A percentile compares a stretch with the other conserved stretches of the same genome.
phyloP scores from a whole-genome alignment of 352 stramenopile species.

The Phytophthora citrophthora region DNA sequence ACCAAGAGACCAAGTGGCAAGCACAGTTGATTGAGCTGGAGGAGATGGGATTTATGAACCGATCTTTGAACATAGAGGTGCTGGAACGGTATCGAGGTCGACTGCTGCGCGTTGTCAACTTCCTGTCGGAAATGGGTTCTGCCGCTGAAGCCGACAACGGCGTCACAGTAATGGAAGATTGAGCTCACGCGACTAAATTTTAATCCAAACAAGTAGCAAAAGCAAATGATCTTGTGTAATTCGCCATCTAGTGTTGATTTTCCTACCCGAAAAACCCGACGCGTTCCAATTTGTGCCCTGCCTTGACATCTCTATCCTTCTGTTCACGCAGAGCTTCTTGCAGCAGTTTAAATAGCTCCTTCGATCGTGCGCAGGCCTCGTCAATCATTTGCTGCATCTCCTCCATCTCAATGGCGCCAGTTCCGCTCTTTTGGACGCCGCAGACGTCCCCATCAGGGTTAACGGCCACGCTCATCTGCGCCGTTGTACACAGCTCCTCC shows the following conservation, averaged over 20 bases:
- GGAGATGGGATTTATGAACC: slow-evolving; percentile 77
- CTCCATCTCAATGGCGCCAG: slow-evolving; percentile 68
- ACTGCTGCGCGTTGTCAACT: slow-evolving; percentile 85
- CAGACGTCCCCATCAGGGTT: slow-evolving; percentile 66
- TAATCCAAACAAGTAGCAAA: slow-evolving; percentile 1
- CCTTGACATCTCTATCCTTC: slow-evolving; percentile 48
- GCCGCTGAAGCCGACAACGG: slow-evolving; percentile 10
- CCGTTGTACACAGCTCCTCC: slow-evolving; percentile 79
- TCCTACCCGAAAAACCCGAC: slow-evolving; percentile 69
- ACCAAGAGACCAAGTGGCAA: slow-evolving; percentile 67
- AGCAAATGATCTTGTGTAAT: slow-evolving; percentile 2
- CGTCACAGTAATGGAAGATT: slow-evolving; percentile 54
- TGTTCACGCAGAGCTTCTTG: slow-evolving; percentile 57
- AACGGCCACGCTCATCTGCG: slow-evolving; percentile 77
- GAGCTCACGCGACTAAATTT: slow-evolving; percentile 5
- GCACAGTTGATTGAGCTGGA: slow-evolving; percentile 70
- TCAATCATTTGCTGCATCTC: slow-evolving; percentile 87
- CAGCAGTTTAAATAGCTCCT: slow-evolving; percentile 70
- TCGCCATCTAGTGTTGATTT: slow-evolving; percentile 6
- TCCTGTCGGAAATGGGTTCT: slow-evolving; percentile 67
- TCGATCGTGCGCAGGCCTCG: slow-evolving; percentile 65
- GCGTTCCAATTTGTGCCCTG: slow-evolving; percentile 59
- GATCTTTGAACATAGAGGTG: slow-evolving; percentile 65
- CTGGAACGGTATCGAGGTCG: slow-evolving; percentile 85
- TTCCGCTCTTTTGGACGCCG: slow-evolving; percentile 78